phyloP scores from a whole-genome alignment of 2,329 filamentous ascomycete genomes.

The Pseudopithomyces maydicus region DNA sequence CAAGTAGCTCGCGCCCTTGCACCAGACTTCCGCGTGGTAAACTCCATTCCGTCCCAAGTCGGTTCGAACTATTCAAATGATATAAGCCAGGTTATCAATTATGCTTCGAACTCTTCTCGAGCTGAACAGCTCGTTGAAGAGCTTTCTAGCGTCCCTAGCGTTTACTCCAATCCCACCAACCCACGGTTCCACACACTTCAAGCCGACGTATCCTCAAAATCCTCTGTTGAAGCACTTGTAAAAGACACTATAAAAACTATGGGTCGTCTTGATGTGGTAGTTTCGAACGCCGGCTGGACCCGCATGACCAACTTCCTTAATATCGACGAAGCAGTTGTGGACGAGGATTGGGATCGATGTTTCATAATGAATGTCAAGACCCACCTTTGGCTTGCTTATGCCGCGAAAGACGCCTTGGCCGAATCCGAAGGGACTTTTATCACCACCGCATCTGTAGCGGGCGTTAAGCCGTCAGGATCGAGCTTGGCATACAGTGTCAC shows the following conservation, averaged over 20 bases:
- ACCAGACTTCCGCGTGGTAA: conserved; percentile 53
- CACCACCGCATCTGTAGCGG: conserved; percentile 67
- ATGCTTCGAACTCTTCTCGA: conserved; percentile 51
- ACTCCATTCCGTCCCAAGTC: conserved; percentile 15
- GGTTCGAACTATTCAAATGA: not conserved
- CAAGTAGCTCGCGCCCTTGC: conserved; percentile 53
- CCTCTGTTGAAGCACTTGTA: conserved; percentile 50
- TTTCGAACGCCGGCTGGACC: conserved; percentile 65
- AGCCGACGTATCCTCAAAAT: conserved; percentile 51
- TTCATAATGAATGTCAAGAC: conserved; percentile 66
- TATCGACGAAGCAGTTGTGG: conserved; percentile 61
- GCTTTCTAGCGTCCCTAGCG: conserved; percentile 45
- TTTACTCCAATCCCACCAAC: conserved; percentile 24
- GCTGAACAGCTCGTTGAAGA: conserved; percentile 49
- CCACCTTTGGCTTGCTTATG: conserved; percentile 58
- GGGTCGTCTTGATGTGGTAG: conserved; percentile 55
- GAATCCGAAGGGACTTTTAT: conserved; percentile 66
- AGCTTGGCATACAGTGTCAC: conserved; percentile 75
- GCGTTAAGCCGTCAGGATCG: conserved; percentile 68
- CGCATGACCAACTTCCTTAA: conserved; percentile 64
- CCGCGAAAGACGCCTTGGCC: conserved; percentile 63
- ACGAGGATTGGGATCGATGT: conserved; percentile 70
- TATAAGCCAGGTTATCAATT: conserved; percentile 51
- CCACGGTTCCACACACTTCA: conserved; percentile 52
- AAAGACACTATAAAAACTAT: conserved; percentile 51